Evolutionary conservation across 352 stramenopile species (phyloP), one percentile per base, ranked within the genome.

Genomic region (Phytopythium montanum): DNA sequence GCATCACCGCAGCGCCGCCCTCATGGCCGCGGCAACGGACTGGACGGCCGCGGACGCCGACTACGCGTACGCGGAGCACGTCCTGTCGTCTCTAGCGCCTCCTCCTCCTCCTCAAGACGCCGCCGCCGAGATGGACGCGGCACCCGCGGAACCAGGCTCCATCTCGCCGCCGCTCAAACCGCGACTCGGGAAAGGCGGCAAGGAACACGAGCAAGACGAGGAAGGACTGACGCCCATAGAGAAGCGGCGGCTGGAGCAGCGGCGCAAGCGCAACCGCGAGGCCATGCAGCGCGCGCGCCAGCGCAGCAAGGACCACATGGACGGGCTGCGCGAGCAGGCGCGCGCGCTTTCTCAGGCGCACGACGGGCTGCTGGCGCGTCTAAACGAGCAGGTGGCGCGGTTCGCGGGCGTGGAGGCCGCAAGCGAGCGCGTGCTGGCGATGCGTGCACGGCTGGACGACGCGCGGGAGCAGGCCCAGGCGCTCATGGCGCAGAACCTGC

Each of bases 251-350:
- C 69, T 87, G 31, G 74, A 85, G 52, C 71, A 67, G 21, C 74
- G 74, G 10, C 74, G 74, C 23, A 77, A 72, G 28, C 77, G 74
- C 64, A 87, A 85, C 56, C 74, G 74, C 36, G 77, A 87, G 70
- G 68, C 77, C 42, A 87, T 85, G 77, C 77, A 85, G 60, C 77
- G 76, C 25, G 65, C 76, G 5, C 69, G 76, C 0, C 72, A 81
- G 65, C 67, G 74, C n/a, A 69, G 78, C 54, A 79, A 74, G 45
- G 72, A 82, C 33, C 64, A 80, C 41, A 85, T 85, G 75, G 72
- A 79, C 45, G 64, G 62, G 16, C 62, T 85, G 29, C 67, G 75
- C 0, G 36, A 61, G 33, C 60, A 72, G 31, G 76, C 73, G 3
- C 64, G 61, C 10, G 46, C 61, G 10, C 66, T 86, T 9, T 62